phyloP scores from a whole-genome alignment of 2,329 filamentous ascomycete genomes.

The Colletotrichum sp. region DNA sequence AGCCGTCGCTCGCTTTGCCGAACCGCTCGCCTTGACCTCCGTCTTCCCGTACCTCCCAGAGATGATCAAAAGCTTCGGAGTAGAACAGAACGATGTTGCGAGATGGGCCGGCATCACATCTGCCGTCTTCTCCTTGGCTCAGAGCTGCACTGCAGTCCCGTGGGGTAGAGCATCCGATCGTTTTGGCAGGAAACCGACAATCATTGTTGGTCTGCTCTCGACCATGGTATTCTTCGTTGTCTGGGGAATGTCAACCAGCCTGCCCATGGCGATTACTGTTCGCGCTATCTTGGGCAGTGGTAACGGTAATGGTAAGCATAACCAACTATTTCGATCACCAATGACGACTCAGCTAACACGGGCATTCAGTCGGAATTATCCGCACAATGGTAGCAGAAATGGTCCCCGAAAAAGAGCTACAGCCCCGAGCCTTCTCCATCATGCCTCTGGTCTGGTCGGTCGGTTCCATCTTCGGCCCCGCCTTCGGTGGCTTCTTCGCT shows the following conservation, averaged over 20 bases:
- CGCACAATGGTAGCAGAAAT: constrained; percentile 92
- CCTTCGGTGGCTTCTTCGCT: constrained; percentile 85
- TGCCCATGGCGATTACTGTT: constrained; percentile 80
- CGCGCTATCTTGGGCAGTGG: constrained; percentile 81
- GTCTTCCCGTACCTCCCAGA: constrained; percentile 76
- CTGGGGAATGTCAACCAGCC: constrained; percentile 82
- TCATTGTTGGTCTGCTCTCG: constrained; percentile 74
- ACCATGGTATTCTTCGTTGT: constrained; percentile 83
- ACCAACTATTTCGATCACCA: neutral
- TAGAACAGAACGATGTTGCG: constrained; percentile 74
- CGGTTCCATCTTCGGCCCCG: constrained; percentile 86
- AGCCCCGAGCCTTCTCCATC: constrained; percentile 87
- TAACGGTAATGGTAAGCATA: constrained; percentile 76
- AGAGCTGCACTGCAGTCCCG: constrained; percentile 73
- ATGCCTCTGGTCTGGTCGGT: constrained; percentile 93
- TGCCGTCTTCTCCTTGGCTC: constrained; percentile 73
- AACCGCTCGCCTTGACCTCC: constrained; percentile 75
- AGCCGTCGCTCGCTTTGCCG: constrained; percentile 82
- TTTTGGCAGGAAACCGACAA: constrained; percentile 82
- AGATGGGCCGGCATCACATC: constrained; percentile 82
- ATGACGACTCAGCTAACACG: neutral
- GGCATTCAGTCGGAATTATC: constrained; percentile 78
- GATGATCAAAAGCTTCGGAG: constrained; percentile 82
- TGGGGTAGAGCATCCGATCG: constrained; percentile 81
- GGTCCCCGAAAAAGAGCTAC: constrained; percentile 84